Evolutionary conservation across 495 filamentous ascomycete genomes (phyloP).

Genomic region (Xanthoparmelia taractica): DNA sequence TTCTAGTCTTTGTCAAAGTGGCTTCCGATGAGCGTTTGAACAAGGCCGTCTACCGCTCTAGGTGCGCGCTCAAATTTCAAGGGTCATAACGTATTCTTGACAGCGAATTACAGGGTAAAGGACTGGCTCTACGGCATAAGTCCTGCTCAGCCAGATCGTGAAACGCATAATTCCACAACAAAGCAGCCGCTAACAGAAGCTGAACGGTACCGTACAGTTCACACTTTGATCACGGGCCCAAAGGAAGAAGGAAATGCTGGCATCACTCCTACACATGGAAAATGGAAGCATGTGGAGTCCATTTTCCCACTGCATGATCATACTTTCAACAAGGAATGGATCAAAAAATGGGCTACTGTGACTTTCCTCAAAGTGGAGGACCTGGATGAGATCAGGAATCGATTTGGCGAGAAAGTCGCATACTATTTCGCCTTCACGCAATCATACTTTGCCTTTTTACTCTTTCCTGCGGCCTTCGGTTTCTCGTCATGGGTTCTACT

Average conservation of each 20-base stretch:
- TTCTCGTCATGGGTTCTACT: constrained; percentile 73
- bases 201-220: constrained; percentile 76
- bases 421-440: constrained; percentile 97
- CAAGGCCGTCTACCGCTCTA: constrained; percentile 39
- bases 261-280: constrained; percentile 71
- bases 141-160: constrained; percentile 65
- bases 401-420: constrained; percentile 86
- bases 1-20: constrained; percentile 78
- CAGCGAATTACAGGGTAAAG: constrained; percentile 54
- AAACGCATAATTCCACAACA: constrained; percentile 54
- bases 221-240: constrained; percentile 79
- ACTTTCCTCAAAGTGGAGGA: constrained; percentile 72
- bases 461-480: constrained; percentile 80
- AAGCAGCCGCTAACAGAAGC: constrained; percentile 73
- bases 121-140: constrained; percentile 95
- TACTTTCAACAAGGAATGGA: constrained; percentile 80
- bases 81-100: not conserved
- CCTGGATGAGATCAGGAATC: constrained; percentile 74
- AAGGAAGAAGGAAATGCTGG: constrained; percentile 78
- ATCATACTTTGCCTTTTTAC: constrained; percentile 78
- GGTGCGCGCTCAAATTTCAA: constrained; percentile 11
- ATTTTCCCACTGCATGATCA: constrained; percentile 87
- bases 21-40: constrained; percentile 56
- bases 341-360: constrained; percentile 77
- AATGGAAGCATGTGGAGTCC: constrained; percentile 77